Percentiles rank a stretch among this genome's conserved stretches.
Evolutionary conservation across 2,329 filamentous ascomycete genomes (phyloP).

Genomic region (Aspergillus floridensis): DNA sequence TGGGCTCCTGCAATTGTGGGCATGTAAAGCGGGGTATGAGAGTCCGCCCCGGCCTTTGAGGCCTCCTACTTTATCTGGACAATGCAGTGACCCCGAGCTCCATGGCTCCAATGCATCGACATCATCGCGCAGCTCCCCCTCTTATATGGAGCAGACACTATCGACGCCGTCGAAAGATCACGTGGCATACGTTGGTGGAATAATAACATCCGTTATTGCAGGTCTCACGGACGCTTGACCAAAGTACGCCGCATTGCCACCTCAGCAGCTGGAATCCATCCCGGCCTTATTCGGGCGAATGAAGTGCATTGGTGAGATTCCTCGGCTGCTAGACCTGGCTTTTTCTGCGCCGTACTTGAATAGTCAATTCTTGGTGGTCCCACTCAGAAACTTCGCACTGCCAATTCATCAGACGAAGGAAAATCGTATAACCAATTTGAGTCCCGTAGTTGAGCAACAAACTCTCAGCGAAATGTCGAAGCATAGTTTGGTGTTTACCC

Average conservation of each 20-base stretch:
- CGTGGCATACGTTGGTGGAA: background rate
- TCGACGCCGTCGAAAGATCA: background rate
- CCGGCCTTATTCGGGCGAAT: background rate
- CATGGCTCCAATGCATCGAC: background rate
- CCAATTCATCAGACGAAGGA: no score
- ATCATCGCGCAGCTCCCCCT: background rate
- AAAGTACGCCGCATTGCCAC: background rate
- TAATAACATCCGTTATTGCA: background rate
- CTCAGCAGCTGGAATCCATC: background rate
- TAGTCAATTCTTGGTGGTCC: no score
- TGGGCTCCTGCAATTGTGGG: background rate
- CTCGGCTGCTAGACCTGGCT: no score
- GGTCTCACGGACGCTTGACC: background rate
- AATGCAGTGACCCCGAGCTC: background rate
- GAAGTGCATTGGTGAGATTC: no score
- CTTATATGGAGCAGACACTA: background rate
- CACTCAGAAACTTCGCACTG: no score
- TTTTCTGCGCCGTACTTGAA: no score
- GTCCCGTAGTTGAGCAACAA: no score
- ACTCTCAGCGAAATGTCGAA: no score
- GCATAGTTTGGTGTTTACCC: no score
- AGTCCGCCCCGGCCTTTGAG: background rate
- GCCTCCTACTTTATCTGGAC: background rate
- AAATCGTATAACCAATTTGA: no score
- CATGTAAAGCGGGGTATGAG: background rate